Conservation (phyloP, 2,329 filamentous ascomycete genomes). For the Alternaria gansuensis region DNA sequence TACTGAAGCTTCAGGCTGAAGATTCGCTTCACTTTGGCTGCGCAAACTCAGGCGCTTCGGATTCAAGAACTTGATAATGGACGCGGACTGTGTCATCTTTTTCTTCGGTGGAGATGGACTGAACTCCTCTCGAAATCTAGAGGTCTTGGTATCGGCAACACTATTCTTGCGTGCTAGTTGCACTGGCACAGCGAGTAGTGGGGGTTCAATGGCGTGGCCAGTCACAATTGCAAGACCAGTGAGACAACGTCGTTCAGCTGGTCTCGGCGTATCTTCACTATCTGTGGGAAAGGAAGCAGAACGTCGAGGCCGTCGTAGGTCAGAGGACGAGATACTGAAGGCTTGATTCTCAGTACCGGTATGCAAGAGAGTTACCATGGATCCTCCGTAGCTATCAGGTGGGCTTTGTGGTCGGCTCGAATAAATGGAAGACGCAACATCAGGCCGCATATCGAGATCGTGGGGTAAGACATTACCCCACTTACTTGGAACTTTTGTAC, state of each 20-base stretch:
- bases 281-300: conserved; percentile 39
- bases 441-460: conserved; percentile 23
- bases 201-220: background rate
- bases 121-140: conserved; percentile 51
- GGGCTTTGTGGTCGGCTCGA: conserved; percentile 52
- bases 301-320: conserved; percentile 23
- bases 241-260: conserved; percentile 21
- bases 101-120: conserved; percentile 44
- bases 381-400: conserved; percentile 42
- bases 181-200: conserved; percentile 13
- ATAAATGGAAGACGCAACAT: conserved; percentile 53
- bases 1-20: conserved; percentile 22
- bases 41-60: conserved; percentile 40
- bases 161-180: conserved; percentile 40
- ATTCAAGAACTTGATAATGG: conserved; percentile 45
- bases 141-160: conserved; percentile 44
- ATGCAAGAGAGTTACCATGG: conserved; percentile 31
- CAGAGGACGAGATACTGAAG: conserved; percentile 20
- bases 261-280: conserved; percentile 38
- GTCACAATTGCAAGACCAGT: conserved; percentile 19
- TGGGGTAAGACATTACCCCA: conserved; percentile 50
- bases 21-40: conserved; percentile 46
- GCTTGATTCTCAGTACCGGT: conserved; percentile 16
- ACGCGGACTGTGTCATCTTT: conserved; percentile 35
- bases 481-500: conserved; percentile 46